Evolutionary conservation across 2,329 filamentous ascomycete genomes (phyloP).

Genomic region (Diaporthe vaccinii): DNA sequence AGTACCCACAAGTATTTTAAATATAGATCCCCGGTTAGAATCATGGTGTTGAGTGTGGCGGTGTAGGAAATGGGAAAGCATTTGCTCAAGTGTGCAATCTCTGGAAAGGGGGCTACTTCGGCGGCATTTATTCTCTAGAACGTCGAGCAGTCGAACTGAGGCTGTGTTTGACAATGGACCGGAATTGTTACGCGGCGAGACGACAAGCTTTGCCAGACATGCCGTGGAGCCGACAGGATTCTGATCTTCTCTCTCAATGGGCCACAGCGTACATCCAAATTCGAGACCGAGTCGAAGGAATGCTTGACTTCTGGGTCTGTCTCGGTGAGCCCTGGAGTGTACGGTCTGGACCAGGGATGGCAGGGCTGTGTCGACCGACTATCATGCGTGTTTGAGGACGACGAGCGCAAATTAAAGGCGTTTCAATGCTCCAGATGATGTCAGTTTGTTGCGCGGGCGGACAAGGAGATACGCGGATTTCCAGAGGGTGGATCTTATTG

Average conservation of each 20-base stretch:
- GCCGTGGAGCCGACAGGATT: slow-evolving; percentile 25
- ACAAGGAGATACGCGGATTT: slow-evolving; percentile 21
- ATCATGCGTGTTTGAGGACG: slow-evolving; percentile 1
- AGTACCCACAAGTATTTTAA: not conserved
- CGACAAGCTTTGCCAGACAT: slow-evolving; percentile 5
- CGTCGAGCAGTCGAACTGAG: not conserved
- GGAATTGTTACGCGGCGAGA: not conserved
- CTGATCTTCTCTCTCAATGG: slow-evolving; percentile 1
- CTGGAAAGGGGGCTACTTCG: not conserved
- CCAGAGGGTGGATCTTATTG: not conserved
- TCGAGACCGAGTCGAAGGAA: not conserved
- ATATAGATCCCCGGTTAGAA: not conserved
- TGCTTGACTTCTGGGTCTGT: slow-evolving; percentile 3
- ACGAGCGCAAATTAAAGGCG: slow-evolving; percentile 26
- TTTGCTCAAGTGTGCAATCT: not conserved
- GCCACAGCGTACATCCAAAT: slow-evolving; percentile 8
- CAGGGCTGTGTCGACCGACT: slow-evolving; percentile 5
- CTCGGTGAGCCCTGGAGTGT: not conserved
- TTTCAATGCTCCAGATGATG: slow-evolving; percentile 22
- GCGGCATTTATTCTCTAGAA: not conserved
- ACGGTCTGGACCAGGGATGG: not conserved
- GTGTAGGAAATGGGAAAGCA: not conserved
- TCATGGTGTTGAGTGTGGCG: not conserved
- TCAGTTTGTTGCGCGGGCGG: slow-evolving; percentile 16
- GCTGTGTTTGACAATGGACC: slow-evolving; percentile 9